phyloP scores from a whole-genome alignment of 2,329 filamentous ascomycete species.

The Aureobasidium sp. region DNA sequence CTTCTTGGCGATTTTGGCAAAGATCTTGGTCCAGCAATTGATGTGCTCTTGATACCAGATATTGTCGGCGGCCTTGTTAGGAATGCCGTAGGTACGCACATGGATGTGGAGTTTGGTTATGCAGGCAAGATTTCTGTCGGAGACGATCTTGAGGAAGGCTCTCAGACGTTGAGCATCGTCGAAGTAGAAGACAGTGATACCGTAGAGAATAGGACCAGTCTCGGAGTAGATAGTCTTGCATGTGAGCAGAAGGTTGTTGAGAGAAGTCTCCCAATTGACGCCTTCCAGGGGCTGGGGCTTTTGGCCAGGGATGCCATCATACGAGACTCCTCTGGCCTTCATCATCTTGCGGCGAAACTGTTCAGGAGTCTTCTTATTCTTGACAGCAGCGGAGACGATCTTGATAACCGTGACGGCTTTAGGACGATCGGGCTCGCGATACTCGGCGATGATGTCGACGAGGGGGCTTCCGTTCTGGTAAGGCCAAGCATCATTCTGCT shows the following conservation, averaged over 20 bases:
- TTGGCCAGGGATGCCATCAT: background rate
- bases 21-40: background rate
- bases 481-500: background rate
- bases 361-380: background rate
- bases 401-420: background rate
- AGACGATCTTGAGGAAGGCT: conserved; percentile 5
- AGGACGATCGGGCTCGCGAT: background rate
- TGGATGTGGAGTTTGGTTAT: conserved; percentile 3
- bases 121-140: background rate
- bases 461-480: background rate
- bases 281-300: background rate
- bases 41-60: conserved; percentile 6
- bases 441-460: background rate
- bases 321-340: background rate
- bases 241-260: background rate
- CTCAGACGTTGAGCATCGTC: conserved; percentile 11
- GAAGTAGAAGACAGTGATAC: conserved; percentile 5
- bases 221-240: background rate
- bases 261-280: background rate
- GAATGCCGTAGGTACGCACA: conserved; percentile 3
- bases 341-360: background rate
- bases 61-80: background rate
- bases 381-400: background rate
- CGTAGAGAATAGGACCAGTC: background rate
- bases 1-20: background rate